Evolutionary conservation across 371 early-diverging fungal genomes (phyloP), one percentile per base, ranked within the genome.

Genomic region (Cokeromyces recurvatus): DNA sequence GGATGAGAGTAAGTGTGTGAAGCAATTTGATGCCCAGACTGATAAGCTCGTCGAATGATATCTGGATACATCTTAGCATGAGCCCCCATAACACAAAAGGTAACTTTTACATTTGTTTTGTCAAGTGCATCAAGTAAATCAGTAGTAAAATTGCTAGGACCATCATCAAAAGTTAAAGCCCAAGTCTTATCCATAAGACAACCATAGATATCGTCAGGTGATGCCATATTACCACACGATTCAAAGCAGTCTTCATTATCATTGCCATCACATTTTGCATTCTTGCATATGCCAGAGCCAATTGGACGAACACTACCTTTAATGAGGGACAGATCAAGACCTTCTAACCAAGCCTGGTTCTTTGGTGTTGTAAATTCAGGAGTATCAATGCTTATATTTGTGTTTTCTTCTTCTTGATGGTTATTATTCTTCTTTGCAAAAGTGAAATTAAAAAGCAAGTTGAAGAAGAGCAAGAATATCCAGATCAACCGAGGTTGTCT

Each of bases 81-180:
- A 9, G 62, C 39, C 7, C 87, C 88, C 59, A 82, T 76, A 14
- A 85, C 59, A 57, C 85, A 89, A 55, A 86, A 87, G 0, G 88
- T 89, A 1, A 74, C 85, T 43, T 75, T 82, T 41, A 74, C 55
- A 19, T 66, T 37, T 15, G 62, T 27, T 4, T 47, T 32, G 22
- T 68, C 66, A 21, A 87, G 55, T 11, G 61, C 46, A 27, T 76
- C 72, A 7, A 89, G 53, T 0, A 86, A 49, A 11, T 70, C 58
- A 15, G 15, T 34, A 4, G 81, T 80, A 24, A 65, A 72, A 3
- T 37, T 15, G 10, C 43, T 62, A 9, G 82, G 82, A 5, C 86
- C 89, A 48, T 88, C 86, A 43, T 88, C 88, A 64, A 81, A 84
- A 0, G 80, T 78, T 4, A 61, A 32, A 8, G 55, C 59, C 54